Evolutionary conservation across 495 filamentous ascomycete species (phyloP).

Genomic region (Chaetomium tenue): DNA sequence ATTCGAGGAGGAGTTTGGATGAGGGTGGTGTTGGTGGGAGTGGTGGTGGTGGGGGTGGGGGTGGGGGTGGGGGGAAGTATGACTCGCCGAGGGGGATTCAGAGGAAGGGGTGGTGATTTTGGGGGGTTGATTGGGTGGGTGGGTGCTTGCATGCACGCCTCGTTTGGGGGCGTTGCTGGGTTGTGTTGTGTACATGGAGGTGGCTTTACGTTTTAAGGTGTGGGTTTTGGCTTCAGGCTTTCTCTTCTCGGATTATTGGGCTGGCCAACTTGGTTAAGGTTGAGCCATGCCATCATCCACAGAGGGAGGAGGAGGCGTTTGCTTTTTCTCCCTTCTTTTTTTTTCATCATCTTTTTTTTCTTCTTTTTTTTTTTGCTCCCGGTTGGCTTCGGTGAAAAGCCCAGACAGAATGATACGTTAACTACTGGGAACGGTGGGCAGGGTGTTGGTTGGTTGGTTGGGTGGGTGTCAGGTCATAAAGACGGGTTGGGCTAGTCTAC

Average conservation of each 20-base stretch:
- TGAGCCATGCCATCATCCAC: background rate
- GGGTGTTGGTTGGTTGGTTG: too few relatives aligned
- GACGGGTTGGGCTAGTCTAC: background rate
- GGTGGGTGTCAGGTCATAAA: background rate
- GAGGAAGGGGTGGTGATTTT: conserved; percentile 25
- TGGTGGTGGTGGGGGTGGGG: background rate
- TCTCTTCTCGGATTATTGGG: too few relatives aligned
- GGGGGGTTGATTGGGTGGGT: background rate
- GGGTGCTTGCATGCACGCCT: background rate
- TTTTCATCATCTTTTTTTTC: too few relatives aligned
- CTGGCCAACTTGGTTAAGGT: too few relatives aligned
- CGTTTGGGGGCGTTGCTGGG: background rate
- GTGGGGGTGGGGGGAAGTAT: background rate
- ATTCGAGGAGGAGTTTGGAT: conserved; percentile 69
- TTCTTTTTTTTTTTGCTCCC: background rate
- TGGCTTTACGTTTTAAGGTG: background rate
- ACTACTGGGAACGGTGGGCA: too few relatives aligned
- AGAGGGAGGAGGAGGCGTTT: background rate
- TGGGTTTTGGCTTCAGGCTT: background rate
- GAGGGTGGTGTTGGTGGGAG: conserved; percentile 44
- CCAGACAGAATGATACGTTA: background rate
- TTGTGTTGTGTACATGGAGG: background rate
- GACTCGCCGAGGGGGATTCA: conserved; percentile 22
- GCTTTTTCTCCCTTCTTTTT: too few relatives aligned
- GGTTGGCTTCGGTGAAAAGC: conserved; percentile 1